phyloP scores from a whole-genome alignment of 1,139 yeast species.

The Nakaseomyces kungkrabaensis region DNA sequence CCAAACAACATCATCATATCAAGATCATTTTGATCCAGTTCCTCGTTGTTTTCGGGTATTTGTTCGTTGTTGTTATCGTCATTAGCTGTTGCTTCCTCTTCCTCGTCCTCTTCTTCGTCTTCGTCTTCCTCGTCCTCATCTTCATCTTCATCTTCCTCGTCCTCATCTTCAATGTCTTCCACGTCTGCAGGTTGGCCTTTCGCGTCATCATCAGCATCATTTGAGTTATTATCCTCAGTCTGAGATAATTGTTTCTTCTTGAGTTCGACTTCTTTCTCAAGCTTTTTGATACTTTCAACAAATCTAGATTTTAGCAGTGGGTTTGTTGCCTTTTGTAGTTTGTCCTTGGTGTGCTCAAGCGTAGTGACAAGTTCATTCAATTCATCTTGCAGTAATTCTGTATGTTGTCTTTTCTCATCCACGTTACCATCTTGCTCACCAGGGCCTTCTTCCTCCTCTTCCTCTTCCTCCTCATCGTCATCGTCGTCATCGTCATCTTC shows the following conservation, averaged over 20 bases:
- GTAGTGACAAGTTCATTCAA: conserved; percentile 73
- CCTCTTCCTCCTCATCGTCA: conserved; percentile 46
- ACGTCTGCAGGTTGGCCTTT: conserved; percentile 23
- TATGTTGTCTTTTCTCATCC: conserved; percentile 47
- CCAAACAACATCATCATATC: conserved; percentile 32
- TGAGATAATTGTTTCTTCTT: conserved; percentile 59
- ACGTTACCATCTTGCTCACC: conserved; percentile 21
- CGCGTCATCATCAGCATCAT: conserved; percentile 21
- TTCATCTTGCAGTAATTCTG: conserved; percentile 74
- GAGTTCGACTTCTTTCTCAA: conserved; percentile 73
- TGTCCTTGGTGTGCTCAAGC: conserved; percentile 64
- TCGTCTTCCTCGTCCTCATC: conserved; percentile 26
- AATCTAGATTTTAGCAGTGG: conserved; percentile 85
- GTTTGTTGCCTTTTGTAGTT: conserved; percentile 69
- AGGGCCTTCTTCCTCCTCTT: conserved; percentile 42
- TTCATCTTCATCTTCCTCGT: conserved; percentile 27
- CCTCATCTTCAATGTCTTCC: conserved; percentile 28
- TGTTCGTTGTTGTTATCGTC: neutral
- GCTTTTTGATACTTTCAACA: conserved; percentile 66
- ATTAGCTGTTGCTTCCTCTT: conserved; percentile 26
- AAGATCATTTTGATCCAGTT: conserved; percentile 28
- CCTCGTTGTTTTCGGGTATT: conserved; percentile 9
- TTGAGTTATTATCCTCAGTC: conserved; percentile 24
- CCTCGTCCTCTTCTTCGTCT: conserved; percentile 14
- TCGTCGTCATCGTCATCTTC: conserved; percentile 40